Base-by-base conservation (phyloP, 2,329 filamentous ascomycete genomes). In the Zasmidium angulare region DNA sequence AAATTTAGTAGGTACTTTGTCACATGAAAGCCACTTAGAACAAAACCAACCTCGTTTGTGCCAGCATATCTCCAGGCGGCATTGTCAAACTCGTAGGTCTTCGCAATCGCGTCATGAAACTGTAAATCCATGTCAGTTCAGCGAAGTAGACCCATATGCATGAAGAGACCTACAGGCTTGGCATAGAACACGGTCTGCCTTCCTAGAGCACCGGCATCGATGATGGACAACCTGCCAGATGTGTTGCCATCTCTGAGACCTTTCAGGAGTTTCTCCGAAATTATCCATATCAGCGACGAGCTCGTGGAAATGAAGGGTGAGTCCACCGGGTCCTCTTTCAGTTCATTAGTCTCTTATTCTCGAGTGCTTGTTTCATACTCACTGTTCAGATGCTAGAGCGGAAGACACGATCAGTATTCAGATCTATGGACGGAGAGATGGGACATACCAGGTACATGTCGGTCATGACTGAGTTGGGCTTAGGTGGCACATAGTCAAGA, bases 51-150 rank as follows among this genome's bases (percentile, higher is more conserved):
- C 36, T 53, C 60, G 21, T 52, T 22, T 1, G 47, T 53, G 14
- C 56, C 60, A 12, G 43, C 23, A 50, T 62, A 62, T 10, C 46
- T 46, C 26, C 46, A 31, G n/a, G 60, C 60, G 22, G 56, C 60
- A 14, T 50, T 29, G 4, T 29, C 49, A 43, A 59, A 59, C 6
- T n/a, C 20, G 7, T 24, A 22, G 7, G 14, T 53, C n/a, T 52
- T 51, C 17, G 31, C 19, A 11, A 59, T 20, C 19, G 50, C 56
- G 6, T 51, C 46, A 20, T 59, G 56, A 20, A 55, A 54, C 17
- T 40, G 29, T 12, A 14, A 4, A 29, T 4, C 7, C 7, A 29
- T 17, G 23, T 51, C 24, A 51, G 22, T 11, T 51, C 23, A 29
- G n/a, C 26, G 12, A 6, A 20, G 14, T 20, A 9, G 19, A n/a